A percentile compares a stretch with the other conserved stretches of the same genome.
phyloP scores from a whole-genome alignment of 768 basidiomycete genomes.

The Obba rivulosa region DNA sequence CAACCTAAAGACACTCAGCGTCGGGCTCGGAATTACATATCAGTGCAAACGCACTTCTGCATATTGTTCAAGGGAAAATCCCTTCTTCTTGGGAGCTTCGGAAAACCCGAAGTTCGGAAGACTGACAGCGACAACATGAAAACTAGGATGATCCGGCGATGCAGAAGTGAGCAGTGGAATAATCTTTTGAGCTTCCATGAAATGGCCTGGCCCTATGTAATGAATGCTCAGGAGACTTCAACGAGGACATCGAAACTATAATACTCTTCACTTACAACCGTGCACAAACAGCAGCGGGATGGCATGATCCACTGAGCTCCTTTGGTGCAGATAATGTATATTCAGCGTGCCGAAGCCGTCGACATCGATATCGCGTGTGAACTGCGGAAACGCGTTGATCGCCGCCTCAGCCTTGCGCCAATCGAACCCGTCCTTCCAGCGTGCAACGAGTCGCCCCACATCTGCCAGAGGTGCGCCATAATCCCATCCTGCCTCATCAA shows the following conservation, averaged over 20 bases:
- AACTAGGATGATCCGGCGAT: slow-evolving; percentile 42
- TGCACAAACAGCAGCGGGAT: slow-evolving; percentile 62
- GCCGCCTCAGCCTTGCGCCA: slow-evolving; percentile 49
- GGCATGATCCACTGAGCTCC: slow-evolving; percentile 36
- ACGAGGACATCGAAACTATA: neutral
- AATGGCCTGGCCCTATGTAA: slow-evolving; percentile 55
- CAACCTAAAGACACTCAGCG: slow-evolving; percentile 2
- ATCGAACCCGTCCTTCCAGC: slow-evolving; percentile 51
- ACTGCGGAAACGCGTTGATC: slow-evolving; percentile 55
- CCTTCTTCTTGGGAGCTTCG: slow-evolving; percentile 45
- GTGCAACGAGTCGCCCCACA: slow-evolving; percentile 39
- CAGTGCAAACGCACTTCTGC: slow-evolving; percentile 38
- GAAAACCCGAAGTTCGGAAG: slow-evolving; percentile 63
- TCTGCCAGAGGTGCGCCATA: slow-evolving; percentile 39
- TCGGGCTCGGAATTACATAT: neutral
- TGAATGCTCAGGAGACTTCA: neutral
- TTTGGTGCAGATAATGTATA: slow-evolving; percentile 57
- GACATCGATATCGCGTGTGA: slow-evolving; percentile 44
- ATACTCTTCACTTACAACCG: slow-evolving; percentile 38
- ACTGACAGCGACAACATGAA: slow-evolving; percentile 57
- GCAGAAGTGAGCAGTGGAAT: slow-evolving; percentile 44
- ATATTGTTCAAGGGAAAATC: slow-evolving; percentile 44
- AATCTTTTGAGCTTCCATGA: slow-evolving; percentile 52
- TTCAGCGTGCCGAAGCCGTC: slow-evolving; percentile 42
- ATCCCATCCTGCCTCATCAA: slow-evolving; percentile 19